A percentile compares a stretch with the other conserved stretches of the same genome.
These are phyloP conservation scores for Fonticula alba DNA, from an alignment of 78 protist species.

Conservation along the genomic window DNA sequence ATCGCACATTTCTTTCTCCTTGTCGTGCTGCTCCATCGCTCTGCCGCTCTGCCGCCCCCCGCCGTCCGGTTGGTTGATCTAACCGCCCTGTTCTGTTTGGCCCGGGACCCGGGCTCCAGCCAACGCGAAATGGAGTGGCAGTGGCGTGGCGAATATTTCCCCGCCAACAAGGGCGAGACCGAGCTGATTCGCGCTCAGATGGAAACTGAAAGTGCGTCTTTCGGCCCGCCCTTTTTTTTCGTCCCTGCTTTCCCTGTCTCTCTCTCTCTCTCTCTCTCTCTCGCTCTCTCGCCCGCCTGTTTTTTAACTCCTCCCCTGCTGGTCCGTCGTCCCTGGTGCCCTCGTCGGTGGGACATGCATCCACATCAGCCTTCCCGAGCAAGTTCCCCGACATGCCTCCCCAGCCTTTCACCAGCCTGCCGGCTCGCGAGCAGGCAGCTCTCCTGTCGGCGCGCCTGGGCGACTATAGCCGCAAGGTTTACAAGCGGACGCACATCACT, in stretches of 20 bases:
- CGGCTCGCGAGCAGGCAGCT: constrained; percentile 29
- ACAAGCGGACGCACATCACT: constrained; percentile 29
- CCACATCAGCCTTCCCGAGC: constrained; percentile 2
- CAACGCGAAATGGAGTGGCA: constrained; percentile 65
- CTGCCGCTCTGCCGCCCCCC: neutral
- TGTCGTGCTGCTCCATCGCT: neutral
- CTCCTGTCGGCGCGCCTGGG: constrained; percentile 41
- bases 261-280: no score
- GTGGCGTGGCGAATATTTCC: constrained; percentile 78
- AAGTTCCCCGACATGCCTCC: constrained; percentile 28
- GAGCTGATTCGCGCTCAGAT: constrained; percentile 31
- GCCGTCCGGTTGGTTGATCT: neutral
- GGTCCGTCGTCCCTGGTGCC: no score
- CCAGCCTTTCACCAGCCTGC: no score
- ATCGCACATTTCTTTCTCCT: neutral
- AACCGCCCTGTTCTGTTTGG: neutral
- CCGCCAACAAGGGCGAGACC: constrained; percentile 33
- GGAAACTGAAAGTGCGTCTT: constrained; percentile 35
- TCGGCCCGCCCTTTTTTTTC: neutral
- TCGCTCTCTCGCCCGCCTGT: neutral
- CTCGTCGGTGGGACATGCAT: neutral
- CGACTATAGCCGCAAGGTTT: constrained; percentile 19
- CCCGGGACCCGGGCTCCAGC: neutral
- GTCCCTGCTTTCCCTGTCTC: neutral
- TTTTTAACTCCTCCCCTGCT: neutral